Evolutionary conservation across 2,329 filamentous ascomycete genomes (phyloP).

Genomic region (Aspergillus ruber): DNA sequence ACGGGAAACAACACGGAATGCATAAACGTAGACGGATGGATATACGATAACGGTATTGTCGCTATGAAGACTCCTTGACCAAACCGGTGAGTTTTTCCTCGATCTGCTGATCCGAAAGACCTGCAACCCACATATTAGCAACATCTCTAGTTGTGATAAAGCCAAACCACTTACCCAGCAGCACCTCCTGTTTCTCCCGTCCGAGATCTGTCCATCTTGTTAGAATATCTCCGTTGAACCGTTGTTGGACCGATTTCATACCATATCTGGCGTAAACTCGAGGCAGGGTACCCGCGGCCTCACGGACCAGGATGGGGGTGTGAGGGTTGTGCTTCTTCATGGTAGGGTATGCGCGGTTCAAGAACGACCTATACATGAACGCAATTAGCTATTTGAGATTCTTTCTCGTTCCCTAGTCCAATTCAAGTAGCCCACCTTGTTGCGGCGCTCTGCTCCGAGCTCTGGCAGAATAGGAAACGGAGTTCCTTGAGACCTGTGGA

Average conservation of each 20-base stretch:
- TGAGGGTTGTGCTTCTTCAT: constrained; percentile 99
- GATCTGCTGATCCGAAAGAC: constrained; percentile 63
- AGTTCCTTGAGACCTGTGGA: constrained; percentile 84
- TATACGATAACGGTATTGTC: constrained; percentile 6
- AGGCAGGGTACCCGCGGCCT: constrained; percentile 77
- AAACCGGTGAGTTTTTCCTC: constrained; percentile 60
- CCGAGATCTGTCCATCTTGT: constrained; percentile 51
- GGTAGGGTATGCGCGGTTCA: constrained; percentile 84
- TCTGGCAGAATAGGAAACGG: constrained; percentile 96
- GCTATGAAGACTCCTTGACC: constrained; percentile 47
- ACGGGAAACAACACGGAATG: constrained; percentile 16
- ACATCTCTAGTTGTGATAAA: background rate
- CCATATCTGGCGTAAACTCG: constrained; percentile 90
- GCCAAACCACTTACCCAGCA: constrained; percentile 46
- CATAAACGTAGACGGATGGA: constrained; percentile 18
- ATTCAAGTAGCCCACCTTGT: constrained; percentile 57
- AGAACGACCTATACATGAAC: constrained; percentile 65
- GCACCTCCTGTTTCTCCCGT: constrained; percentile 58
- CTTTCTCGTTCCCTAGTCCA: no score
- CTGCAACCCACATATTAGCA: constrained; percentile 30
- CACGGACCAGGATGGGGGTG: constrained; percentile 88
- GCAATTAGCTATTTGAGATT: no score
- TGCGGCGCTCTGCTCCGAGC: constrained; percentile 79
- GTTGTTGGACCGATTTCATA: constrained; percentile 39
- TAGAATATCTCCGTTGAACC: constrained; percentile 10